Percentiles rank a stretch among this genome's conserved stretches.
Evolutionary conservation across 495 filamentous ascomycete genomes (phyloP).

Genomic region (Neurospora terricola): DNA sequence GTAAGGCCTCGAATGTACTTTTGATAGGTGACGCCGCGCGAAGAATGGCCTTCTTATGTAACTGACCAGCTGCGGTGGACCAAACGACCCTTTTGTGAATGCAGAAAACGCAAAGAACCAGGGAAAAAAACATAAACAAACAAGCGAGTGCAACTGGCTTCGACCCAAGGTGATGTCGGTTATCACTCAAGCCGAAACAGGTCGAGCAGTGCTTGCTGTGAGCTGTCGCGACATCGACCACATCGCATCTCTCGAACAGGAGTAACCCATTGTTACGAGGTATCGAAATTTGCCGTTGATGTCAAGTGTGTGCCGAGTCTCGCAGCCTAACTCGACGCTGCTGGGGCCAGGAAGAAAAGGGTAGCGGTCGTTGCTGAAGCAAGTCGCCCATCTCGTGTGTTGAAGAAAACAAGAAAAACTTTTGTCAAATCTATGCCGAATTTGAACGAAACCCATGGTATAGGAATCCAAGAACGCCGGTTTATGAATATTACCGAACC

Average conservation of each 20-base stretch:
- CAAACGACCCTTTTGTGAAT: conserved; percentile 9
- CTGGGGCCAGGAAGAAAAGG: not conserved
- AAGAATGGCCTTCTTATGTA: not conserved
- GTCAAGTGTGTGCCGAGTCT: not conserved
- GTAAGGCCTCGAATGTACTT: not conserved
- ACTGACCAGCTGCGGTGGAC: not conserved
- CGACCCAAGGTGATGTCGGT: not conserved
- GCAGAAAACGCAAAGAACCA: not conserved
- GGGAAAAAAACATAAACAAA: not conserved
- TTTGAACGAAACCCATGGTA: conserved; percentile 8
- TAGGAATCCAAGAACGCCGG: conserved; percentile 24
- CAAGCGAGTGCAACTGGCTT: not conserved
- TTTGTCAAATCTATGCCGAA: conserved; percentile 26
- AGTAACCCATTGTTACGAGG: not conserved
- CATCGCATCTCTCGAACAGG: not conserved
- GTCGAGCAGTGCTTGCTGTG: not conserved
- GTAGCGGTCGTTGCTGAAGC: not conserved
- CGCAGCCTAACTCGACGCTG: not conserved
- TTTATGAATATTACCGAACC: conserved; percentile 22
- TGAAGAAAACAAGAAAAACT: conserved; percentile 4
- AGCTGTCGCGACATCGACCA: not conserved
- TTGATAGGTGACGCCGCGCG: not conserved
- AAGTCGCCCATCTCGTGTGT: not conserved
- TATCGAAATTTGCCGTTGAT: not conserved
- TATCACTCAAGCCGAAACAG: not conserved